Evolutionary conservation across 805 yeast genomes (phyloP), one percentile per base, ranked within the genome.

Genomic region (Ogataea naganishii): DNA sequence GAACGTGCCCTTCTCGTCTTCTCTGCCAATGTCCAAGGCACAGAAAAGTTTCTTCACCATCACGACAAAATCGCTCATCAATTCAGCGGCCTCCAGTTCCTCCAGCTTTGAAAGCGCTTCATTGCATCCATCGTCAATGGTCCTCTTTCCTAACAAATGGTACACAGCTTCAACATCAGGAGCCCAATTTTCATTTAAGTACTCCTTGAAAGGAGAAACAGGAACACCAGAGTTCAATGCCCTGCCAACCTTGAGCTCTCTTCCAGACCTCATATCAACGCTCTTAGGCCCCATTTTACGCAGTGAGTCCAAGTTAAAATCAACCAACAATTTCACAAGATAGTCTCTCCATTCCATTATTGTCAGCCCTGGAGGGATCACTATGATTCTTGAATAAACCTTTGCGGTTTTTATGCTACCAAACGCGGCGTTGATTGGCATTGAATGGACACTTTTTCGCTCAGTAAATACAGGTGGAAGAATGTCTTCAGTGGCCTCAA

Each of bases 361-460:
- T 4, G 49, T 30, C 19, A 48, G 41, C 3, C 43, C 36, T 7
- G 53, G 51, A 11, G 53, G 53, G 12, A 44, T 39, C 19, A 44
- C 21, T 7, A 26, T 24, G 5, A 14, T 26, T 14, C 23, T 29
- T 7, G 23, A 29, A 20, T 20, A 15, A 4, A 13, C 10, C 3
- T 21, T 25, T 7, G 33, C 20, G 8, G 22, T 31, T 40, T 36
- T 24, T 38, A 36, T 15, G 35, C 35, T 20, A 40, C 46, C 14
- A 40, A 38, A 21, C 40, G 20, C 5, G 40, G 15, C 2, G 34
- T 28, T 14, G 38, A 26, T 7, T 41, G 43, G 27, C 38, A 40
- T 13, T 40, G 34, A 18, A 40, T 34, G 23, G n/a, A n/a, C n/a
- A n/a, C n/a, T n/a, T n/a, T n/a, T n/a, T n/a, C 41, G 40, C 18